Evolutionary conservation across 1,284 basidiomycete species (phyloP), one percentile per base, ranked within the genome.

Genomic region (Cerrena zonata): DNA sequence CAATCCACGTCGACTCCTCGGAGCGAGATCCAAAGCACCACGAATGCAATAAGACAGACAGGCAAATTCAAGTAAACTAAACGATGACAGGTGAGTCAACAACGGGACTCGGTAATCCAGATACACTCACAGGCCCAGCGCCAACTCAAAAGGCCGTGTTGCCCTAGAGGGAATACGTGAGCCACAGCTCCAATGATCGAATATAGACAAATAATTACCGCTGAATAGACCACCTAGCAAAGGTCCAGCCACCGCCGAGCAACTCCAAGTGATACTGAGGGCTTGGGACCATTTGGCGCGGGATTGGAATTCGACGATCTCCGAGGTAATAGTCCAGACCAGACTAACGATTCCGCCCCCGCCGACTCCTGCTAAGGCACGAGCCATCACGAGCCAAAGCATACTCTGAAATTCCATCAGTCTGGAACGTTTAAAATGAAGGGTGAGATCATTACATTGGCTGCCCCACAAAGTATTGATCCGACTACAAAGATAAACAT

Each of bases 221-320:
- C 86, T 89, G 68, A 90, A 91, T 52, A 82, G 61, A 38, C 89
- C 87, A 44, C 88, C 88, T 21, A 91, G 70, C 19, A 91, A 65
- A 24, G 88, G 88, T 3, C 89, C 87, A 49, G 86, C 85, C 51
- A 90, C 66, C 30, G 88, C 88, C 45, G 88, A 91, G 61, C 82
- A 85, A 53, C 83, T 82, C 88, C 88, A 91, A 37, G 88, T 90
- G 49, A 89, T 66, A 57, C 86, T 89, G 37, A 90, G 74, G 21
- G 86, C 86, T 65, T 86, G 84, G 10, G 86, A 88, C 89, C 86
- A 91, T 62, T 82, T 86, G 46, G 87, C 82, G 53, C 86, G 79
- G 53, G 77, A 72, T 54, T 71, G 72, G 34, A 79, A 74, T 60
- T 82, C 79, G 38, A 90, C 86, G 53, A 90, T 81, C 64, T 89